Conservation (phyloP, 1,139 yeast species). For the Arxiozyma slooffiae region DNA sequence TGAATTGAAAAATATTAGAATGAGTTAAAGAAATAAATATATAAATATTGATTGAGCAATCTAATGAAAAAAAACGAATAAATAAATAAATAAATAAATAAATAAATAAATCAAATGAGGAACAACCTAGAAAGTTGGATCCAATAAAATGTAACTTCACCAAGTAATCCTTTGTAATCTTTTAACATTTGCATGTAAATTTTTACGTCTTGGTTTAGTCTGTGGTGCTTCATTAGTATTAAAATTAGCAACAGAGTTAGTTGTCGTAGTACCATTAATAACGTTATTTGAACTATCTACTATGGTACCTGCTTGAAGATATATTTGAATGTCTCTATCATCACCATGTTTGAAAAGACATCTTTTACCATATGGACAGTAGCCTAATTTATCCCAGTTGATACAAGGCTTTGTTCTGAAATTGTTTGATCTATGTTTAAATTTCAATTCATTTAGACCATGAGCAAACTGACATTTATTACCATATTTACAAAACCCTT, state of each 20-base stretch:
- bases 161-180: constrained; percentile 28
- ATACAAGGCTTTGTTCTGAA: constrained; percentile 90
- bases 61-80: not conserved
- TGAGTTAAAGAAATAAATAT: not conserved
- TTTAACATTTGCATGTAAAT: constrained; percentile 25
- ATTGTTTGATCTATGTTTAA: constrained; percentile 66
- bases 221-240: not conserved
- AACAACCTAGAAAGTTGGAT: constrained; percentile 19
- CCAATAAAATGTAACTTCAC: constrained; percentile 19
- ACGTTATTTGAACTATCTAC: constrained; percentile 4
- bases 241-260: not conserved
- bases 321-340: constrained; percentile 27
- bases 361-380: constrained; percentile 81
- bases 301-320: constrained; percentile 21
- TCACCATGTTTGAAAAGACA: constrained; percentile 83
- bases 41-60: too few species aligned
- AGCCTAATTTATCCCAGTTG: constrained; percentile 75
- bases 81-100: not conserved
- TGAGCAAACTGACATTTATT: constrained; percentile 92
- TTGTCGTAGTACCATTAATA: not conserved
- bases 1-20: not conserved
- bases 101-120: not conserved
- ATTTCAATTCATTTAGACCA: constrained; percentile 67
- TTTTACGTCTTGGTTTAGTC: constrained; percentile 10
- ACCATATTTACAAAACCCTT: constrained; percentile 78